Evolutionary conservation across 805 yeast genomes (phyloP).

Genomic region (Zygosaccharomyces bailii): DNA sequence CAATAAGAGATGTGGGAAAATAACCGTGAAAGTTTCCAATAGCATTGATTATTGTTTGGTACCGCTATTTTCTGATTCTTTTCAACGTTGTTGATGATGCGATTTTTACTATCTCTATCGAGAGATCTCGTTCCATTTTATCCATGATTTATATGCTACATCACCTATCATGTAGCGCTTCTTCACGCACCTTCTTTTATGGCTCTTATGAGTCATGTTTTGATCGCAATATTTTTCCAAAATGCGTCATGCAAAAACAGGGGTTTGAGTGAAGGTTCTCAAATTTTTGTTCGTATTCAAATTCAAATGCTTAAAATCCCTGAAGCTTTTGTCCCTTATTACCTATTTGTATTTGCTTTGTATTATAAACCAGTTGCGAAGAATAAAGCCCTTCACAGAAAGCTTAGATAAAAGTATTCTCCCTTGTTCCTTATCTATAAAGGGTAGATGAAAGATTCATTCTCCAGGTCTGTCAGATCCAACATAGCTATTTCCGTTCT

Average conservation of each 20-base stretch:
- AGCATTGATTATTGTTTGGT: no score
- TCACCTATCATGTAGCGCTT: background rate
- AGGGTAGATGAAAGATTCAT: conserved; percentile 51
- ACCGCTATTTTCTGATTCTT: no score
- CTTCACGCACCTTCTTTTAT: background rate
- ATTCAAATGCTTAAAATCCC: background rate
- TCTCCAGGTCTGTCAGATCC: conserved; percentile 54
- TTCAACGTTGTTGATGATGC: no score
- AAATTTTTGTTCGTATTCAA: no score
- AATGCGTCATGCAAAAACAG: background rate
- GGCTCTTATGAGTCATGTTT: background rate
- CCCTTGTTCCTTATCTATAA: conserved; percentile 21
- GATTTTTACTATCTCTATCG: no score
- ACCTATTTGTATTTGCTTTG: no score
- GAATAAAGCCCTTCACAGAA: background rate
- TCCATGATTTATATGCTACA: no score
- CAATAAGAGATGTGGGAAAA: background rate
- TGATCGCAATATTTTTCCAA: background rate
- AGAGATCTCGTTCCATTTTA: no score
- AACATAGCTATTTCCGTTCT: conserved; percentile 39
- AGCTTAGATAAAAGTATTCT: background rate
- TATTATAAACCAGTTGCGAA: background rate
- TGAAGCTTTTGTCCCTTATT: no score
- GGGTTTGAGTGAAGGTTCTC: background rate
- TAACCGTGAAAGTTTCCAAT: no score